Evolutionary conservation across 768 basidiomycete genomes (phyloP).

Genomic region (Serpula lacrymans): DNA sequence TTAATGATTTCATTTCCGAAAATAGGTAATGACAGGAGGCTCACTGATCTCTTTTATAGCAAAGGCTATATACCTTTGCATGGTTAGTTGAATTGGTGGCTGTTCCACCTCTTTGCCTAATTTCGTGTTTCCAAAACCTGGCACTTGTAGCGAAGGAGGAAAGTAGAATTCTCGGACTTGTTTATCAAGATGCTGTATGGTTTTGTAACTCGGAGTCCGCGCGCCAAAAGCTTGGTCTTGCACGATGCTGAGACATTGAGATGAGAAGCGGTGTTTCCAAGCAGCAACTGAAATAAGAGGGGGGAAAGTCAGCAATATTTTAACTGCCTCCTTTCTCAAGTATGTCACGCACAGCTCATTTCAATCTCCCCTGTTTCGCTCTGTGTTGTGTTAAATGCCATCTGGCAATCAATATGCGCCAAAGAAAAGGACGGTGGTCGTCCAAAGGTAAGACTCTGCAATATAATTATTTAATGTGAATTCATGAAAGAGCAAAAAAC

Average conservation of each 20-base stretch:
- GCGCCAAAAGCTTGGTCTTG: conserved; percentile 73
- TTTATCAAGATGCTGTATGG: conserved; percentile 63
- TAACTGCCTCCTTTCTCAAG: too few species aligned
- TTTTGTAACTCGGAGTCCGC: conserved; percentile 64
- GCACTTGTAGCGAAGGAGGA: conserved; percentile 61
- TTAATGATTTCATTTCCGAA: conserved; percentile 5
- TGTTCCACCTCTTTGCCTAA: too few species aligned
- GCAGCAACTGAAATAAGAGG: conserved; percentile 49
- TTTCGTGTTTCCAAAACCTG: conserved; percentile 60
- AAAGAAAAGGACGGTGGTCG: conserved; percentile 67
- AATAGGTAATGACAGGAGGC: conserved; percentile 21
- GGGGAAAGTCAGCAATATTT: too few species aligned
- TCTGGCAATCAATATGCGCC: conserved; percentile 63
- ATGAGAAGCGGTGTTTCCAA: conserved; percentile 69
- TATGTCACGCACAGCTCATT: too few species aligned
- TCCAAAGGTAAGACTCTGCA: conserved; percentile 67
- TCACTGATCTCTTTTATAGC: conserved; percentile 68
- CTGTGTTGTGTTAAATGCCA: too few species aligned
- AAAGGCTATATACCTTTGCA: conserved; percentile 66
- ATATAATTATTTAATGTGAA: too few species aligned
- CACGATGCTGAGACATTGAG: conserved; percentile 66
- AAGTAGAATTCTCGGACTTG: conserved; percentile 68
- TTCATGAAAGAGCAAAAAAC: too few species aligned
- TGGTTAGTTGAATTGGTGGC: conserved; percentile 44
- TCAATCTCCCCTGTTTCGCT: too few species aligned